phyloP scores from a whole-genome alignment of 2,329 filamentous ascomycete genomes.

The Talaromyces funiculosus region DNA sequence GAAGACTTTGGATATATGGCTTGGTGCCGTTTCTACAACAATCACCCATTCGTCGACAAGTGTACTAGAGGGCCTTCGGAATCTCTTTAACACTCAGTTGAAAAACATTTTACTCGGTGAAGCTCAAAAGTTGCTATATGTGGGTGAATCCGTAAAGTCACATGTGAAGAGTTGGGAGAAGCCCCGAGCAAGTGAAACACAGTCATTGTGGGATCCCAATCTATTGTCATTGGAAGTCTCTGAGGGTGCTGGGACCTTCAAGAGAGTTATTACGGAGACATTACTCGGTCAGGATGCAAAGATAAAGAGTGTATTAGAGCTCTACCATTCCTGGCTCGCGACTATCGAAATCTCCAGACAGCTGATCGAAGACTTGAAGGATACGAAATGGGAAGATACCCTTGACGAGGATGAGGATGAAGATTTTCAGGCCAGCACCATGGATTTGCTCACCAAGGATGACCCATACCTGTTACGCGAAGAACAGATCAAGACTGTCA shows the following conservation, averaged over 20 bases:
- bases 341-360: conserved; percentile 53
- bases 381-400: conserved; percentile 32
- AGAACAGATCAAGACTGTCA: conserved; percentile 53
- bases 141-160: conserved; percentile 60
- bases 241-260: conserved; percentile 61
- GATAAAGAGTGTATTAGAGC: conserved; percentile 56
- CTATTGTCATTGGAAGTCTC: conserved; percentile 61
- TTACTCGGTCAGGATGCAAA: conserved; percentile 67
- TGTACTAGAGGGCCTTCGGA: conserved; percentile 63
- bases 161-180: conserved; percentile 58
- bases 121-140: conserved; percentile 57
- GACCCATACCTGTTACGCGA: conserved; percentile 62
- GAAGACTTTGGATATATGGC: conserved; percentile 67
- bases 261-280: conserved; percentile 61
- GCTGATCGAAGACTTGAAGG: conserved; percentile 31
- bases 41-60: conserved; percentile 47
- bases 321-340: conserved; percentile 68
- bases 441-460: conserved; percentile 59
- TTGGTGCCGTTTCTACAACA: conserved; percentile 62
- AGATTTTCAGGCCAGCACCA: conserved; percentile 29
- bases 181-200: conserved; percentile 46
- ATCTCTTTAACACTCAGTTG: conserved; percentile 63
- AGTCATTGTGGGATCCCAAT: conserved; percentile 62
- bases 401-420: conserved; percentile 36
- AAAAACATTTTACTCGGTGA: conserved; percentile 58